Percentiles rank a stretch among this genome's conserved stretches.
These are phyloP conservation scores for Ophiorrhiza pumila DNA, from an alignment of 257 asterid species.

Conservation along the genomic window DNA sequence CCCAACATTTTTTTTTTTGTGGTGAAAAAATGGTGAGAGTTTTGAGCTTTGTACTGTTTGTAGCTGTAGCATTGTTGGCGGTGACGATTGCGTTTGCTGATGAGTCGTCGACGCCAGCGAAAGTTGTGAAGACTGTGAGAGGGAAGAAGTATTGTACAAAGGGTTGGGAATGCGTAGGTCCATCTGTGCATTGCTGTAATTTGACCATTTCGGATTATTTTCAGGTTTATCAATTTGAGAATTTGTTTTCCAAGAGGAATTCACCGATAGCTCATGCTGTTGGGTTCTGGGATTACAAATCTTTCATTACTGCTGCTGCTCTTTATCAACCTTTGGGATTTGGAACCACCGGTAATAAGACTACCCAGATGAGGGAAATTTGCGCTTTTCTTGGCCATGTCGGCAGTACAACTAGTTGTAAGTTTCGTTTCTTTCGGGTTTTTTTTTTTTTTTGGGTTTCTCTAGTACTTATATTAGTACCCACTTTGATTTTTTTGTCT, in stretches of 20 bases:
- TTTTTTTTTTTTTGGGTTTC: no score
- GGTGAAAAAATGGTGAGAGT: conserved; percentile 6
- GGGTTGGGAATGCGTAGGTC: conserved; percentile 68
- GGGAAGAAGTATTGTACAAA: conserved; percentile 63
- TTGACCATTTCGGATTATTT: conserved; percentile 68
- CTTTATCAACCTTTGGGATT: conserved; percentile 70
- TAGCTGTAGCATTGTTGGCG: conserved; percentile 28
- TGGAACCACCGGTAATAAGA: conserved; percentile 75
- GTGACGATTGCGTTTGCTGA: conserved; percentile 32
- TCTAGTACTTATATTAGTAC: not conserved
- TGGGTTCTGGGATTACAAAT: conserved; percentile 73
- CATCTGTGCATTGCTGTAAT: conserved; percentile 70
- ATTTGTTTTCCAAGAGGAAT: conserved; percentile 67
- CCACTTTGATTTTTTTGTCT: not conserved
- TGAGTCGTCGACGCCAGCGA: conserved; percentile 32
- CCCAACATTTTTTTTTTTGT: not conserved
- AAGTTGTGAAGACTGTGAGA: conserved; percentile 47
- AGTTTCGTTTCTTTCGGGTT: conserved; percentile 18
- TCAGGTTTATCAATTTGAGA: conserved; percentile 68
- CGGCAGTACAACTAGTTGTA: conserved; percentile 76
- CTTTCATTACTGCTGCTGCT: conserved; percentile 75
- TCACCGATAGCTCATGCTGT: conserved; percentile 70
- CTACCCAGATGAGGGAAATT: conserved; percentile 67
- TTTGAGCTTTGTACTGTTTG: conserved; percentile 13
- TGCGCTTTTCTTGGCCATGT: conserved; percentile 86